Evolutionary conservation across 495 filamentous ascomycete genomes (phyloP), one percentile per base, ranked within the genome.

Genomic region (Jackrogersella minutella): DNA sequence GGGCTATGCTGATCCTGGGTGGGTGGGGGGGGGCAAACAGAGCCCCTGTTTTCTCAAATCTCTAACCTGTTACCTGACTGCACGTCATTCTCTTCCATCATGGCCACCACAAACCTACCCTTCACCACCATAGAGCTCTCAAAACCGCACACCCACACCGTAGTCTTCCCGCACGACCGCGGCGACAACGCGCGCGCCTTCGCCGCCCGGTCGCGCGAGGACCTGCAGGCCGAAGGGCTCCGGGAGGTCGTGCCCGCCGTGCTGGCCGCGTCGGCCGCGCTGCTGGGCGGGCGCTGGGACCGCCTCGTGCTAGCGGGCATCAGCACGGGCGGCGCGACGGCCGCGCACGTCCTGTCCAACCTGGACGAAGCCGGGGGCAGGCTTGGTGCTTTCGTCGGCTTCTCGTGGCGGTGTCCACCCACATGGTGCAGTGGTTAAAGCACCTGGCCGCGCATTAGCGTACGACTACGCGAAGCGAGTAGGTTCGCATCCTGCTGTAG

Each of bases 401-500:
- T 88, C 75, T 82, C 82, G 66, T 83, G 81, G 44, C 82, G 84
- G 75, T 72, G 85, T 40, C 86, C 86, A 43, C 85, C 88, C 62
- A 61, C 74, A n/a, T n/a, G n/a, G n/a, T n/a, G n/a, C n/a, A n/a
- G n/a, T n/a, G n/a, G n/a, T n/a, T n/a, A n/a, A n/a, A n/a, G n/a
- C n/a, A n/a, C n/a, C n/a, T n/a, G n/a, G n/a, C n/a, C n/a, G n/a
- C n/a, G n/a, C n/a, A n/a, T n/a, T n/a, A n/a, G n/a, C n/a, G n/a
- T n/a, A n/a, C n/a, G n/a, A n/a, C n/a, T n/a, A n/a, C n/a, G n/a
- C n/a, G n/a, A n/a, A n/a, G n/a, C n/a, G n/a, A n/a, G n/a, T n/a
- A n/a, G n/a, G n/a, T n/a, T n/a, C n/a, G n/a, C n/a, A n/a, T n/a
- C n/a, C n/a, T n/a, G n/a, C n/a, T n/a, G n/a, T n/a, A n/a, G n/a